These are phyloP conservation scores for Hygrocybe punicea DNA, from an alignment of 768 basidiomycete genomes.

Conservation along the genomic window DNA sequence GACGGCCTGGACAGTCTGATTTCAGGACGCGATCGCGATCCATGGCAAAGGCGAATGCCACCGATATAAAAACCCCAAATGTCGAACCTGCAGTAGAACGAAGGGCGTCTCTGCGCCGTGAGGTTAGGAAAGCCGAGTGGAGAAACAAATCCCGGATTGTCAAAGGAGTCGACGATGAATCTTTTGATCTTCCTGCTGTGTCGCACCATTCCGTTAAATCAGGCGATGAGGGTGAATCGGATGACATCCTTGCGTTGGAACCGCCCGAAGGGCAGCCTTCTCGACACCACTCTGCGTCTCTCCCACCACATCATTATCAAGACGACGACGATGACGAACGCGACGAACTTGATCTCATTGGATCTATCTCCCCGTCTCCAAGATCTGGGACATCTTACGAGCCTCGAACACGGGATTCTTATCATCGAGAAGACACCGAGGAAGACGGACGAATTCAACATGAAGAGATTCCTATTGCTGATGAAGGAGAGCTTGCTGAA, in stretches of 20 bases:
- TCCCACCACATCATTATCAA: constrained; percentile 10
- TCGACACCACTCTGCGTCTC: constrained; percentile 13
- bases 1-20: background rate
- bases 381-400: constrained; percentile 6
- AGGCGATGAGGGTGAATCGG: constrained; percentile 12
- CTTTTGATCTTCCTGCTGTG: background rate
- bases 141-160: background rate
- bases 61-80: background rate
- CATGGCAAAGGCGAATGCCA: background rate
- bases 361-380: constrained; percentile 22
- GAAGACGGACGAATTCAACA: background rate
- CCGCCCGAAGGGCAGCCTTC: constrained; percentile 12
- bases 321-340: constrained; percentile 24
- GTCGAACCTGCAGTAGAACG: background rate
- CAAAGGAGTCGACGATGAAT: background rate
- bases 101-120: constrained; percentile 5
- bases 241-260: constrained; percentile 13
- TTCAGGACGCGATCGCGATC: background rate
- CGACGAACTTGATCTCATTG: constrained; percentile 45
- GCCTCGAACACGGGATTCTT: constrained; percentile 5
- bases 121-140: constrained; percentile 8
- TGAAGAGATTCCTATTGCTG: background rate
- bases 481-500: background rate
- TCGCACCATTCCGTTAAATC: background rate
- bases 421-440: constrained; percentile 1